Base-by-base conservation (phyloP, 139 green algal genomes). In the Nannochloris sp. region DNA sequence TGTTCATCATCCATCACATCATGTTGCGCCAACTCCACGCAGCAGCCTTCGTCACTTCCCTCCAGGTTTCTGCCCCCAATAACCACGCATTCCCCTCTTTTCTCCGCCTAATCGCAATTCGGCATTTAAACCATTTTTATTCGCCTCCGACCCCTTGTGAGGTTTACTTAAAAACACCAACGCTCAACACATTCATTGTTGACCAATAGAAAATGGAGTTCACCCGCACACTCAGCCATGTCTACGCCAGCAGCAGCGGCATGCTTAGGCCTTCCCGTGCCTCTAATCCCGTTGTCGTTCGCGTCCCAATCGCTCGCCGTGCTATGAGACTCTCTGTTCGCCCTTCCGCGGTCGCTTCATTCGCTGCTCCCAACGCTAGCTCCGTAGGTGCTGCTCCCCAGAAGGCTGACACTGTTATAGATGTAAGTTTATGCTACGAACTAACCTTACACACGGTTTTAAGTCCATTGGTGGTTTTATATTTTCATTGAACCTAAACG, bases 191-290 rank as follows among this genome's bases (percentile, higher is more conserved):
- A n/a, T n/a, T n/a, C n/a, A n/a, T n/a, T n/a, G n/a, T n/a, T n/a
- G n/a, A n/a, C 2, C 6, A 5, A 31, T 33, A 44, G 19, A 37
- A 35, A n/a, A 68, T 68, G 61, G 61, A 59, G 61, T 8, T 27
- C 34, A 27, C 48, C 48, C 27, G 24, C 31, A n/a, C n/a, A 10
- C 29, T 61, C 7, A 36, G 36, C 32, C 63, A 64, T 42, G 27
- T 23, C 32, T 56, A 55, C 45, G 45, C 46, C 32, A 53, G 32
- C 4, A 53, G 48, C 33, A 63, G 61, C 60, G 37, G 34, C 42
- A 34, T 55, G 61, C 42, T 51, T 19, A 19, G 42, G 42, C 42
- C 42, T 19, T 51, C 42, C 42, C 19, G 19, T 19, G 42, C 42
- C 19, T 19, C 19, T 19, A 51, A 19, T 27, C 42, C 19, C 42